phyloP scores from a whole-genome alignment of 2,329 filamentous ascomycete genomes.

The Fusarium newnesense region DNA sequence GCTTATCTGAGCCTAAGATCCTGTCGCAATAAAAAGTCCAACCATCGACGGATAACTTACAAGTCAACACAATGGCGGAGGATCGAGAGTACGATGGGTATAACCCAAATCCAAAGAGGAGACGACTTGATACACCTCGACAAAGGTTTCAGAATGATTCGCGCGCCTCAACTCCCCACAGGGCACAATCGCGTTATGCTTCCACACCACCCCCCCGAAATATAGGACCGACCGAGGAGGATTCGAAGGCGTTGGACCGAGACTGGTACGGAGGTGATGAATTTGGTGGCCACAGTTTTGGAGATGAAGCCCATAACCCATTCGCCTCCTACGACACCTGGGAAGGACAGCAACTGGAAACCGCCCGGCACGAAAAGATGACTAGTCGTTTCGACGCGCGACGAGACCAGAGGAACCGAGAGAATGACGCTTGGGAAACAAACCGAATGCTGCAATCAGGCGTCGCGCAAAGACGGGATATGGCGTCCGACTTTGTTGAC shows the following conservation, averaged over 20 bases:
- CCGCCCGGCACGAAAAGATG: constrained; percentile 82
- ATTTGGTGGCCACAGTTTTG: constrained; percentile 81
- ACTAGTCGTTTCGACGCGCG: constrained; percentile 74
- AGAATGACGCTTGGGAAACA: constrained; percentile 98
- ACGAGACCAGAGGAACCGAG: constrained; percentile 86
- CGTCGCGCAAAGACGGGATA: constrained; percentile 88
- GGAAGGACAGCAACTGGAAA: constrained; percentile 82
- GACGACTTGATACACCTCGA: constrained; percentile 49
- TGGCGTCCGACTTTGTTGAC: constrained; percentile 80
- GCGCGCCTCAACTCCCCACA: constrained; percentile 47
- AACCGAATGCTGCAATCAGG: constrained; percentile 98
- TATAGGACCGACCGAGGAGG: constrained; percentile 70
- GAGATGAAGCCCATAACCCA: constrained; percentile 92
- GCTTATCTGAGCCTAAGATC: constrained; percentile 1
- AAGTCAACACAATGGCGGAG: constrained; percentile 45
- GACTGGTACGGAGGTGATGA: constrained; percentile 96
- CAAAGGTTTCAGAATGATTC: constrained; percentile 48
- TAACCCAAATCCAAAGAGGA: constrained; percentile 54
- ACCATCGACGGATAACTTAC: neutral
- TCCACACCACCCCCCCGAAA: constrained; percentile 51
- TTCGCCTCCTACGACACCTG: constrained; percentile 83
- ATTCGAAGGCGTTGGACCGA: constrained; percentile 80
- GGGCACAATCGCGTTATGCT: constrained; percentile 52
- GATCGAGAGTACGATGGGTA: constrained; percentile 52
- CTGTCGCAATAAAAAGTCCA: neutral